A percentile compares a stretch with the other conserved stretches of the same genome.
These are phyloP conservation scores for Rutstroemia sydowiana DNA, from an alignment of 2,329 filamentous ascomycete species.

Conservation along the genomic window DNA sequence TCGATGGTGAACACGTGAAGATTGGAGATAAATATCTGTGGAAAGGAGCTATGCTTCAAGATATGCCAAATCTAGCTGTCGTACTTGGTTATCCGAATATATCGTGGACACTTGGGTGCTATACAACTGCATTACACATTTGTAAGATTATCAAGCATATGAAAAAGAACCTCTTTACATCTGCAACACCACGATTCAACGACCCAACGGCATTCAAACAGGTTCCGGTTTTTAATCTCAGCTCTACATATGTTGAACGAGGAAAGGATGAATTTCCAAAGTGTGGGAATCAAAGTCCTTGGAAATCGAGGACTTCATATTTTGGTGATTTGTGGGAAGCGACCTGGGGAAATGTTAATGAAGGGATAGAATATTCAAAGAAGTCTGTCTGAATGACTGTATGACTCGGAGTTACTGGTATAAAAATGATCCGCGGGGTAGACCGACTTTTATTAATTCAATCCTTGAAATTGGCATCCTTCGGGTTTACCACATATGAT, in stretches of 20 bases:
- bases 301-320: conserved; percentile 26
- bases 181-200: conserved; percentile 16
- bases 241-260: conserved; percentile 24
- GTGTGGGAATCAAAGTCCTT: conserved; percentile 22
- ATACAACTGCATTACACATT: conserved; percentile 29
- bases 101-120: conserved; percentile 61
- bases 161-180: conserved; percentile 13
- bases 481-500: too few relatives aligned
- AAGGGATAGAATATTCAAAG: too few relatives aligned
- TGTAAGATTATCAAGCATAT: conserved; percentile 28
- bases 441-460: too few relatives aligned
- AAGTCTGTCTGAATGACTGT: too few relatives aligned
- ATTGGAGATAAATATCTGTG: conserved; percentile 48
- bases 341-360: too few relatives aligned
- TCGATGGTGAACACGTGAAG: conserved; percentile 46
- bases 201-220: conserved; percentile 11
- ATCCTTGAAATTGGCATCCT: too few relatives aligned
- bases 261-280: conserved; percentile 20
- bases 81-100: conserved; percentile 59
- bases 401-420: too few relatives aligned
- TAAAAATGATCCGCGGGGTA: too few relatives aligned
- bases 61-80: conserved; percentile 54
- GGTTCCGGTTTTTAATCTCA: conserved; percentile 18
- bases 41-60: conserved; percentile 59
- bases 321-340: conserved; percentile 26